Conservation (phyloP, 345 rosid genomes). For the Iberis pinnata region DNA sequence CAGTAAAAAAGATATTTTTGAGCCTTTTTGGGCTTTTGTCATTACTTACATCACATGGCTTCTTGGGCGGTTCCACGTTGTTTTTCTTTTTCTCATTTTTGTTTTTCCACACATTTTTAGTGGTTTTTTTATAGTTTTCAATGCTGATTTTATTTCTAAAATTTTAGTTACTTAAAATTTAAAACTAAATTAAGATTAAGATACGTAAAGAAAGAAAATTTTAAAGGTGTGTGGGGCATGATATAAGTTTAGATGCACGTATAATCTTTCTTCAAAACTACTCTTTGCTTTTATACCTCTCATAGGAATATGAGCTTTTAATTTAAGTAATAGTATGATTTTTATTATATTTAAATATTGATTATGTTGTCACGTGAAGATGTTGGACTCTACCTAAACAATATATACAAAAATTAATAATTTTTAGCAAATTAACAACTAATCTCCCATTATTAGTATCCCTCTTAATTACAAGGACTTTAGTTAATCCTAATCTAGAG, state of each 20-base stretch:
- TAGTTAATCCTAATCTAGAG: not conserved
- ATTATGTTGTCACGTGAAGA: constrained; percentile 5
- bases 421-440: no score
- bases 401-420: not conserved
- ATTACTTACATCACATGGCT: constrained; percentile 10
- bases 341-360: not conserved
- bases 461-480: no score
- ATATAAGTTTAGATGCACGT: constrained; percentile 10
- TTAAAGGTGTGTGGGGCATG: constrained; percentile 6
- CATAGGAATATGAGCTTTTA: constrained; percentile 10
- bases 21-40: not conserved
- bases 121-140: not conserved
- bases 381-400: constrained; percentile 4
- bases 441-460: no score
- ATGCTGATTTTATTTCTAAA: not conserved
- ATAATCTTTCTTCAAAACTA: not conserved
- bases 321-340: not conserved
- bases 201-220: not conserved
- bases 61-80: constrained; percentile 12
- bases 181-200: not conserved
- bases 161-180: not conserved
- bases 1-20: no score
- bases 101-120: not conserved
- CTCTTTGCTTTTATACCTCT: not conserved
- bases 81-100: not conserved